Evolutionary conservation across 2,329 filamentous ascomycete species (phyloP).

Genomic region (Aspergillus sp.): DNA sequence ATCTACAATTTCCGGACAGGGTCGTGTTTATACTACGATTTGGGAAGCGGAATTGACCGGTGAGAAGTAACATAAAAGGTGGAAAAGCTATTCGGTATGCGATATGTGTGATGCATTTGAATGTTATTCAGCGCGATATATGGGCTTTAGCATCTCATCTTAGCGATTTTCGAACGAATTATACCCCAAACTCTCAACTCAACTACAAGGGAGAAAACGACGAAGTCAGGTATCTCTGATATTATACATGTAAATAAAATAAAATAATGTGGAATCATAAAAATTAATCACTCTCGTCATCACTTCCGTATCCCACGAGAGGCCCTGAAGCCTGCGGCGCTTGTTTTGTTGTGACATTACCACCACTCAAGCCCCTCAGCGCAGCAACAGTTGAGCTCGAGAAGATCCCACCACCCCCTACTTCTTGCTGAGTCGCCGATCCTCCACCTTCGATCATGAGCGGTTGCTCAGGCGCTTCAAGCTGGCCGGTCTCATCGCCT

Average conservation of each 20-base stretch:
- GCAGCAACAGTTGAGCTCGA: conserved; percentile 80
- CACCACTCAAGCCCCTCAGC: conserved; percentile 58
- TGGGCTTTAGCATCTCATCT: conserved; percentile 13
- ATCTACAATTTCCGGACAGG: conserved; percentile 90
- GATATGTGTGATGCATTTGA: conserved; percentile 15
- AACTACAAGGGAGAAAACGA: conserved; percentile 9
- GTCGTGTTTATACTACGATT: conserved; percentile 80
- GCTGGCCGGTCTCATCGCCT: conserved; percentile 58
- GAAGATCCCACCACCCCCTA: conserved; percentile 66
- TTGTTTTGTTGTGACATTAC: conserved; percentile 44
- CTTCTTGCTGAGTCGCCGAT: conserved; percentile 32
- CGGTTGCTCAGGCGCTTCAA: conserved; percentile 50
- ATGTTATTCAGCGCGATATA: background rate
- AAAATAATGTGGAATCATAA: conserved; percentile 13
- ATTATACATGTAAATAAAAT: conserved; percentile 30
- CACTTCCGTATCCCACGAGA: conserved; percentile 85
- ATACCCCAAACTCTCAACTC: conserved; percentile 20
- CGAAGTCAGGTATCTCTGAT: conserved; percentile 32
- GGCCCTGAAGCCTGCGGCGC: conserved; percentile 54
- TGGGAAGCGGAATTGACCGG: conserved; percentile 44
- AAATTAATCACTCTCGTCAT: conserved; percentile 69
- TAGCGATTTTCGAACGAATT: conserved; percentile 19
- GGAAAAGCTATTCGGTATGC: conserved; percentile 10
- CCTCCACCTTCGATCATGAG: conserved; percentile 45
- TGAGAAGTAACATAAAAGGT: conserved; percentile 7